These are phyloP conservation scores for Deakozyma indianensis DNA, from an alignment of 805 yeast genomes.

Conservation along the genomic window DNA sequence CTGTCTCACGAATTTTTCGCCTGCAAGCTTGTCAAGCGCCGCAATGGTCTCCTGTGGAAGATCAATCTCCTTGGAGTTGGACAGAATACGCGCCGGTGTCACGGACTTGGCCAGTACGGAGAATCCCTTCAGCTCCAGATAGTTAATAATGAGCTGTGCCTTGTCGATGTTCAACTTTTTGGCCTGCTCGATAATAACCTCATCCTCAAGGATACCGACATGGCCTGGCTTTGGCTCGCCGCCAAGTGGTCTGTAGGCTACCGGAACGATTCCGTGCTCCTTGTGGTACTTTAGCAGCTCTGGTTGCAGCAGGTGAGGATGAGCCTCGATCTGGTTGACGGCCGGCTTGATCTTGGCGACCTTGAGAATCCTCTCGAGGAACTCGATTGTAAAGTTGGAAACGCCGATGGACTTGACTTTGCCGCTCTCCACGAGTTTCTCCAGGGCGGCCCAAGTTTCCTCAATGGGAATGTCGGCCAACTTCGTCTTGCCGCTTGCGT, in stretches of 20 bases:
- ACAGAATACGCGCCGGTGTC: slow-evolving; percentile 42
- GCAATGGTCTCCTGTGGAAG: slow-evolving; percentile 29
- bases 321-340: slow-evolving; percentile 62
- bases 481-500: slow-evolving; percentile 13
- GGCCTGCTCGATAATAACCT: slow-evolving; percentile 39
- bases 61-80: slow-evolving; percentile 26
- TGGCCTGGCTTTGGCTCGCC: slow-evolving; percentile 1
- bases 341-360: slow-evolving; percentile 38
- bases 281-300: slow-evolving; percentile 40
- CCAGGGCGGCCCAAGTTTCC: slow-evolving; percentile 52
- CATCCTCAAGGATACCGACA: slow-evolving; percentile 40
- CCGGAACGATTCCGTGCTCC: slow-evolving; percentile 38
- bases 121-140: slow-evolving; percentile 35
- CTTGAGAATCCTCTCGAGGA: slow-evolving; percentile 35
- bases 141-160: slow-evolving; percentile 19
- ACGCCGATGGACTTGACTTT: slow-evolving; percentile 60
- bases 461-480: slow-evolving; percentile 22
- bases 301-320: slow-evolving; percentile 55
- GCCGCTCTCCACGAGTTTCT: slow-evolving; percentile 33
- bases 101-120: slow-evolving; percentile 57
- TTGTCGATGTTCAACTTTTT: slow-evolving; percentile 31
- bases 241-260: slow-evolving; percentile 62
- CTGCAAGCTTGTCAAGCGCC: slow-evolving; percentile 15
- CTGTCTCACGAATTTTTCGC: not conserved
- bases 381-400: slow-evolving; percentile 49